Evolutionary conservation across 441 rosid species (phyloP), one percentile per base, ranked within the genome.

Genomic region (Heliophila coronopifolia): DNA sequence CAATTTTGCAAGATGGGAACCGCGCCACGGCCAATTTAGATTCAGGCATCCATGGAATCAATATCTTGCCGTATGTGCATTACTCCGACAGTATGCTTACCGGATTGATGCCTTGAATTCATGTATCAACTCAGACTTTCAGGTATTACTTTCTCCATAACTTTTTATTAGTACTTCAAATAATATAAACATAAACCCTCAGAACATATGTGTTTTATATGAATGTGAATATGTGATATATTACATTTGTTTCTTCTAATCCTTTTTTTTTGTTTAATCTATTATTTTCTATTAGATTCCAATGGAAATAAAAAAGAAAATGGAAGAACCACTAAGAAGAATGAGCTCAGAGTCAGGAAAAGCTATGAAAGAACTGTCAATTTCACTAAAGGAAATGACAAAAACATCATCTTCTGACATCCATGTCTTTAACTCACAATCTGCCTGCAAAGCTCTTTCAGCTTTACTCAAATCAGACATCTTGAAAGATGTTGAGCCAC

Each of bases 31-130:
- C 0, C 49, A 67, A 16, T 87, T 84, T 59, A 35, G 48, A 31
- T 87, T 81, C 45, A 65, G 74, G 9, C 96, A 87, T 73, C 96
- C 96, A 10, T 84, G 91, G 94, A 61, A 72, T 15, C 80, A 75
- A 7, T 87, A 81, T 49, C 61, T 73, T 7, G 58, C 63, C 60
- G 12, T 84, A 16, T 84, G 75, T 42, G 57, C 71, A 11, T 58
- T 67, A 26, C 62, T 60, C 18, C 74, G 83, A 5, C 63, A 65
- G 7, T 65, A 53, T 28, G 59, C 52, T 3, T 42, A 65, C 39
- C 38, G 53, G 23, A 65, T 65, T 42, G 54, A 65, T 42, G 49
- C 60, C 18, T 52, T 54, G 7, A 53, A 70, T 57, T 67, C 71
- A 39, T 73, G 52, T 55, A 67, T 84, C 38, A 50, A 59, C 39